A percentile compares a stretch with the other conserved stretches of the same genome.
These are phyloP conservation scores for Rhizopogon salebrosus DNA, from an alignment of 768 basidiomycete genomes.

Conservation along the genomic window DNA sequence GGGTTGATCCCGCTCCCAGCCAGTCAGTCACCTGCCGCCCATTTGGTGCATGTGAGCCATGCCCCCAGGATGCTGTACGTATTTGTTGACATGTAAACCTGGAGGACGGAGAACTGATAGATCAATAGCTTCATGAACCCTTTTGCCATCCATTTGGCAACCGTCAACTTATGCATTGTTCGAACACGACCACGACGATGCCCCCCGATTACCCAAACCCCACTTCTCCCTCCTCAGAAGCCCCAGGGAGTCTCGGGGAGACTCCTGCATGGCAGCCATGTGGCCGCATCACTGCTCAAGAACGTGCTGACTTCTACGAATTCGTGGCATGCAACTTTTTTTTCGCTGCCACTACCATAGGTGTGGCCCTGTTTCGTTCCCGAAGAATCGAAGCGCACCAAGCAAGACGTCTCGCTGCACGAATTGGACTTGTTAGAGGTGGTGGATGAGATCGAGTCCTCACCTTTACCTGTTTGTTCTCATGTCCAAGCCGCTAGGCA, in stretches of 20 bases:
- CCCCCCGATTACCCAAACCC: slow-evolving; percentile 12
- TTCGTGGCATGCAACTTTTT: slow-evolving; percentile 82
- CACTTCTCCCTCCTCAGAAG: slow-evolving; percentile 9
- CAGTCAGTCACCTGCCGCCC: slow-evolving; percentile 40
- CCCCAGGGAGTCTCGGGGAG: slow-evolving; percentile 35
- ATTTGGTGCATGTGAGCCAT: slow-evolving; percentile 56
- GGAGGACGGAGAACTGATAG: slow-evolving; percentile 4
- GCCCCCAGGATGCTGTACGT: slow-evolving; percentile 56
- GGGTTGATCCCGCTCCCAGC: slow-evolving; percentile 7
- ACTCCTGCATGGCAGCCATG: slow-evolving; percentile 90
- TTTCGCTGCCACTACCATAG: slow-evolving; percentile 62
- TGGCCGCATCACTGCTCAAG: slow-evolving; percentile 74
- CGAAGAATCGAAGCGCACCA: slow-evolving; percentile 66
- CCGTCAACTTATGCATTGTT: slow-evolving; percentile 82
- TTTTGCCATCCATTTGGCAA: slow-evolving; percentile 97
- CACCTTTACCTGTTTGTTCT: neutral
- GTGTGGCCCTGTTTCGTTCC: slow-evolving; percentile 63
- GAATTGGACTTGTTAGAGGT: slow-evolving; percentile 67
- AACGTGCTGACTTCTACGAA: slow-evolving; percentile 86
- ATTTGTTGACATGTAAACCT: slow-evolving; percentile 9
- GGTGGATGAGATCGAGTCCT: slow-evolving; percentile 4
- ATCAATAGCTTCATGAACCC: slow-evolving; percentile 69
- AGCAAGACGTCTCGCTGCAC: slow-evolving; percentile 76
- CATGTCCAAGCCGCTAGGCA: neutral
- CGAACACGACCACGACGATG: slow-evolving; percentile 22